Evolutionary conservation across 768 basidiomycete species (phyloP).

Genomic region (Tricholoma saponaceum): DNA sequence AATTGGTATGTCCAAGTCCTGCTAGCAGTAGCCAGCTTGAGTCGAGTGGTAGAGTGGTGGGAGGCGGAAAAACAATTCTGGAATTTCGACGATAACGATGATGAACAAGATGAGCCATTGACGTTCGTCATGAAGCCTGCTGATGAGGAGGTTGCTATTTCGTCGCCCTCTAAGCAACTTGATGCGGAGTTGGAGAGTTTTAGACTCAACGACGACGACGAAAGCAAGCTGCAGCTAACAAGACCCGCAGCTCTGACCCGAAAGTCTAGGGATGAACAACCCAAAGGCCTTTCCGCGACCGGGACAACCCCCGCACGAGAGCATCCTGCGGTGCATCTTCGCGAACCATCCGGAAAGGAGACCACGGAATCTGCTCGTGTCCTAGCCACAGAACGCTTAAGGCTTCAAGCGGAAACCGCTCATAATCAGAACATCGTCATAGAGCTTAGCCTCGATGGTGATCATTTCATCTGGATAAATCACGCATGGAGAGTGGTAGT

Average conservation of each 20-base stretch:
- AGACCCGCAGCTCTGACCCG: conserved; percentile 48
- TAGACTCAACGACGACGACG: conserved; percentile 50
- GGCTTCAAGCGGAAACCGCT: conserved; percentile 89
- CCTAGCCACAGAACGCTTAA: conserved; percentile 84
- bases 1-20: conserved; percentile 98
- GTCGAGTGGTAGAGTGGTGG: conserved; percentile 99
- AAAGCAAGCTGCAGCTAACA: conserved; percentile 44
- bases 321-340: conserved; percentile 29
- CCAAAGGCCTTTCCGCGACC: conserved; percentile 42
- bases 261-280: conserved; percentile 54
- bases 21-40: conserved; percentile 91
- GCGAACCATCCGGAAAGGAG: conserved; percentile 44
- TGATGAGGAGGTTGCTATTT: conserved; percentile 43
- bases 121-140: conserved; percentile 91
- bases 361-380: conserved; percentile 74
- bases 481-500: conserved; percentile 93
- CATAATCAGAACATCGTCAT: conserved; percentile 95
- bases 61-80: conserved; percentile 99
- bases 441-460: conserved; percentile 91
- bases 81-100: conserved; percentile 94
- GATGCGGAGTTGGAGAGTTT: conserved; percentile 41
- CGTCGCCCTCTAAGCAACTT: conserved; percentile 32
- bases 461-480: conserved; percentile 94
- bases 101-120: conserved; percentile 87
- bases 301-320: conserved; percentile 27